Evolutionary conservation across 2,329 filamentous ascomycete species (phyloP).

Genomic region (Aspergillus melleus): DNA sequence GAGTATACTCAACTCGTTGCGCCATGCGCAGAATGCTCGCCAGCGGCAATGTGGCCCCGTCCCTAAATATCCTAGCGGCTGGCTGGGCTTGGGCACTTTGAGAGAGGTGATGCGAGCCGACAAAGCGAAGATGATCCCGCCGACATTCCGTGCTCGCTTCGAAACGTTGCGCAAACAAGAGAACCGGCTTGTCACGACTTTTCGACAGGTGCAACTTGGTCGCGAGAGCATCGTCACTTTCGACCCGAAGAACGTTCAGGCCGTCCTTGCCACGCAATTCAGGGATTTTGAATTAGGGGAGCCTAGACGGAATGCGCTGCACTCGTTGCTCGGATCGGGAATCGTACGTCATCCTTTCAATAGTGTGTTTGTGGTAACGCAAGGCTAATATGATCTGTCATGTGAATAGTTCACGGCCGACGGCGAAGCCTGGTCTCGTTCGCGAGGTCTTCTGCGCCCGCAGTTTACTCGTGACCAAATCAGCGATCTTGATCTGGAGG

Average conservation of each 20-base stretch:
- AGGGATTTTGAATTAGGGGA: constrained; percentile 78
- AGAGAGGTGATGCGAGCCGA: constrained; percentile 25
- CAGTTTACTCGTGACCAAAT: constrained; percentile 86
- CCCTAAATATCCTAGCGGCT: constrained; percentile 29
- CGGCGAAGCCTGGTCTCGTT: constrained; percentile 73
- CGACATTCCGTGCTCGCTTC: constrained; percentile 20
- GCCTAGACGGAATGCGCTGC: constrained; percentile 64
- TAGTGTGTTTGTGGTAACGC: too few relatives aligned
- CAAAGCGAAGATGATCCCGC: constrained; percentile 25
- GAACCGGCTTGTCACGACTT: constrained; percentile 28
- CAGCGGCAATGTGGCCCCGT: constrained; percentile 24
- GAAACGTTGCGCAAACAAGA: constrained; percentile 23
- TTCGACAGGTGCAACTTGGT: constrained; percentile 24
- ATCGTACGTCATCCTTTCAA: constrained; percentile 39
- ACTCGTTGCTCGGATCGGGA: constrained; percentile 41
- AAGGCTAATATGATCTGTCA: neutral
- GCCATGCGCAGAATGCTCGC: constrained; percentile 28
- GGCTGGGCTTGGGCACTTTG: constrained; percentile 26
- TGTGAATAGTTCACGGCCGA: constrained; percentile 63
- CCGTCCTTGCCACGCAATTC: constrained; percentile 81
- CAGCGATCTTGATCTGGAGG: constrained; percentile 77
- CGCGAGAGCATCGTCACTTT: constrained; percentile 29
- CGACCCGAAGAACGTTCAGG: constrained; percentile 69
- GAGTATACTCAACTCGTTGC: constrained; percentile 22
- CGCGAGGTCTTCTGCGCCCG: constrained; percentile 77